Evolutionary conservation across 495 filamentous ascomycete genomes (phyloP).

Genomic region (Neurospora tetrasperma): DNA sequence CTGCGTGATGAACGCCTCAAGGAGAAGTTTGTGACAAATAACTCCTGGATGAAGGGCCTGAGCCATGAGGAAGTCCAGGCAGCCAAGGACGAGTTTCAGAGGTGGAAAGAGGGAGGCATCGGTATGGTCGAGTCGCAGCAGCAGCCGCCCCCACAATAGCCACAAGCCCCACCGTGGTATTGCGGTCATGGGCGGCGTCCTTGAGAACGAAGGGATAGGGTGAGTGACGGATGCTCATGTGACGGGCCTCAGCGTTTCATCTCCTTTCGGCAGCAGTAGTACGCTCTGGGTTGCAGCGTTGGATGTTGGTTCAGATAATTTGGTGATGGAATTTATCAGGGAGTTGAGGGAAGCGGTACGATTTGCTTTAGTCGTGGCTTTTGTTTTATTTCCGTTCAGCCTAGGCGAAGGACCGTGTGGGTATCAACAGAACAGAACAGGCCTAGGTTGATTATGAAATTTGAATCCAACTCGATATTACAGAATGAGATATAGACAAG

Average conservation of each 20-base stretch:
- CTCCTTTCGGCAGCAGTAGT: background rate
- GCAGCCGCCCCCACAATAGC: background rate
- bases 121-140: background rate
- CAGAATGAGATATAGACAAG: background rate
- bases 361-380: background rate
- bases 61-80: constrained; percentile 63
- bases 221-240: background rate
- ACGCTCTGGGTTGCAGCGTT: background rate
- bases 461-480: background rate
- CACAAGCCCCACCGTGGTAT: background rate
- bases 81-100: constrained; percentile 51
- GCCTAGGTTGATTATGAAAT: background rate
- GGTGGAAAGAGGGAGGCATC: constrained; percentile 33
- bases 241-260: background rate
- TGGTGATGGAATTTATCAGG: background rate
- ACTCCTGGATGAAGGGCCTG: constrained; percentile 61
- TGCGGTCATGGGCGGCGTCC: background rate
- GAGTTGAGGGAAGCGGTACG: background rate
- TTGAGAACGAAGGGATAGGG: background rate
- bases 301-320: background rate
- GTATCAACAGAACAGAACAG: background rate
- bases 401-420: background rate
- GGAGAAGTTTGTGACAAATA: constrained; percentile 67
- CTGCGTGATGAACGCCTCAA: constrained; percentile 51
- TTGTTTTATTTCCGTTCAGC: constrained; percentile 1